A percentile compares a stretch with the other conserved stretches of the same genome.
phyloP scores from a whole-genome alignment of 2,329 filamentous ascomycete species.

The Aureobasidium sp. region DNA sequence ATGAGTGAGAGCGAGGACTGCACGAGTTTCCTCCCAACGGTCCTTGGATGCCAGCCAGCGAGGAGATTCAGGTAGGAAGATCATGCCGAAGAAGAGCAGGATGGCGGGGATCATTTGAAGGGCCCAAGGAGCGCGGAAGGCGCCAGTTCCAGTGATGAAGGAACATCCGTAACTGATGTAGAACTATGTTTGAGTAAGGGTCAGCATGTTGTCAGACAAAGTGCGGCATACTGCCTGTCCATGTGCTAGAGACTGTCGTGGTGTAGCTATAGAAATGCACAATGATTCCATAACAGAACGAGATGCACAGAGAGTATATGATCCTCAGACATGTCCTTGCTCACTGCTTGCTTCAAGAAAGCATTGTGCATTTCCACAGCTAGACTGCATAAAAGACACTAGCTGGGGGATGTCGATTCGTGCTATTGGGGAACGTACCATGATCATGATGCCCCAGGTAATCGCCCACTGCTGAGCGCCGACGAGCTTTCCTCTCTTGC shows the following conservation, averaged over 20 bases:
- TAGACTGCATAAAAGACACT: neutral
- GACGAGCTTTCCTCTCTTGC: slow-evolving; percentile 57
- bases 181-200: slow-evolving; percentile 33
- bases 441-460: slow-evolving; percentile 55
- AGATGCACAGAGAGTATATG: too few species aligned
- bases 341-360: too few species aligned
- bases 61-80: slow-evolving; percentile 42
- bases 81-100: slow-evolving; percentile 38
- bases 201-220: neutral
- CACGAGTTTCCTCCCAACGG: slow-evolving; percentile 38
- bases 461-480: slow-evolving; percentile 70
- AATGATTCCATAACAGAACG: too few species aligned
- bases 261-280: too few species aligned
- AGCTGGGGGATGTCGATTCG: neutral
- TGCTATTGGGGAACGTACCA: slow-evolving; percentile 30
- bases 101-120: slow-evolving; percentile 41
- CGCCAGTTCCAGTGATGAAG: slow-evolving; percentile 50
- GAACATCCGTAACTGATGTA: slow-evolving; percentile 58
- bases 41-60: slow-evolving; percentile 41
- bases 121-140: slow-evolving; percentile 58
- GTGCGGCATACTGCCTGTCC: too few species aligned
- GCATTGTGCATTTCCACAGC: too few species aligned
- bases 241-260: too few species aligned
- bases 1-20: slow-evolving; percentile 38
- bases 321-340: too few species aligned